Evolutionary conservation across 2,329 filamentous ascomycete genomes (phyloP).

Genomic region (Colletotrichum tanaceti): DNA sequence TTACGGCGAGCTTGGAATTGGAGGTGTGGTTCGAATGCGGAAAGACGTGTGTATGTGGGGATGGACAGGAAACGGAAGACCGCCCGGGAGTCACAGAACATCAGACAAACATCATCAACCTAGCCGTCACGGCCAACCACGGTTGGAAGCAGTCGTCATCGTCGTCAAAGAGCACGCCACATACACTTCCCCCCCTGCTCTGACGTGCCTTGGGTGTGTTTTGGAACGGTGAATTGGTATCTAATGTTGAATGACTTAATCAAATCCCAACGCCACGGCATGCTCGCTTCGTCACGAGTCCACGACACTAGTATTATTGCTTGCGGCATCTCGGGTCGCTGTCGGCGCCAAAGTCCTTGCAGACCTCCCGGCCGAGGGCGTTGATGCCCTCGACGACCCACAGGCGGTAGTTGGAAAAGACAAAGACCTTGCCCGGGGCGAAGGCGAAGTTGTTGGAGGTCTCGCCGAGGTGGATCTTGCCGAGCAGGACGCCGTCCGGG

Average conservation of each 20-base stretch:
- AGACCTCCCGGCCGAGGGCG: constrained; percentile 43
- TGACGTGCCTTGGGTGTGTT: too few species aligned
- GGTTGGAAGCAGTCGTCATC: too few species aligned
- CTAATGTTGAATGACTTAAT: not conserved
- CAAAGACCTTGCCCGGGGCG: constrained; percentile 55
- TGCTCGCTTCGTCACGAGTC: not conserved
- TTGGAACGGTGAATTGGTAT: not conserved
- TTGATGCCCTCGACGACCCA: constrained; percentile 45
- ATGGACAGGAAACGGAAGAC: too few species aligned
- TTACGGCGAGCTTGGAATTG: too few species aligned
- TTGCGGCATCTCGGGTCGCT: constrained; percentile 26
- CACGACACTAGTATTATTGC: too few species aligned
- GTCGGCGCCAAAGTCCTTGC: constrained; percentile 42
- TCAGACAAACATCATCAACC: too few species aligned
- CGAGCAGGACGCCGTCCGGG: constrained; percentile 57
- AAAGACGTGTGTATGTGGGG: too few species aligned
- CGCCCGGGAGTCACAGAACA: too few species aligned
- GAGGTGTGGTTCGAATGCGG: too few species aligned
- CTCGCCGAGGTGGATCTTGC: constrained; percentile 56
- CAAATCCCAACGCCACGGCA: not conserved
- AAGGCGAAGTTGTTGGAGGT: constrained; percentile 62
- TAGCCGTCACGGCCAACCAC: too few species aligned
- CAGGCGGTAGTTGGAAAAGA: constrained; percentile 60
- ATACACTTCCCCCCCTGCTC: too few species aligned
- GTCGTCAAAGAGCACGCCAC: too few species aligned